Evolutionary conservation across 768 basidiomycete genomes (phyloP), one percentile per base, ranked within the genome.

Genomic region (Pleurotus tuber-regium): DNA sequence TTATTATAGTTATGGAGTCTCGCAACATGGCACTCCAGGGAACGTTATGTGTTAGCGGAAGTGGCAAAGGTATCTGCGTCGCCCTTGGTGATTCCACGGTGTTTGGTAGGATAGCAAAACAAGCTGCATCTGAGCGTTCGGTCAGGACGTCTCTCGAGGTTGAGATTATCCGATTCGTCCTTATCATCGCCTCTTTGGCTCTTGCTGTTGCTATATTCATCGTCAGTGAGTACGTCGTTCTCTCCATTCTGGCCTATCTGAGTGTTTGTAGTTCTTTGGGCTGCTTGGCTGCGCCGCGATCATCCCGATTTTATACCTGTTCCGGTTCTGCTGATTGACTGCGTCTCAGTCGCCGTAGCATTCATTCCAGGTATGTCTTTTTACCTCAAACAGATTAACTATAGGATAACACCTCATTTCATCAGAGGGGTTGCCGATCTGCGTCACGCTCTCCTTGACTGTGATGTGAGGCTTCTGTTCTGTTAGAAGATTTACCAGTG

Each of bases 11-110:
- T 16, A 54, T 60, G 33, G 61, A 77, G 69, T 75, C 82, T 4
- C 77, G 76, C 54, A 85, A 85, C 61, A 75, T 84, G 47, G 82
- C 78, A 7, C 67, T 86, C 2, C 79, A 82, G 56, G 78, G 78
- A 10, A 79, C 79, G 2, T 74, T 77, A 40, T 78, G 77, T 52
- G 69, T 74, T n/a, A 71, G 64, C 51, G 77, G 78, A 25, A 75
- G 69, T n/a, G 77, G 77, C 8, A 48, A 65, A 1, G 79, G 79
- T 1, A 57, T 80, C 31, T 74, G 75, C 33, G 69, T 80, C 49
- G 75, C 73, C 33, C 75, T 72, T 1, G 79, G 79, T 6, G 78
- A 80, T 54, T 66, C 62, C 33, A 77, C 79, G 11, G 71, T 80
- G 42, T 79, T 80, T 55, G 76, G 69, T 4, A 59, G 72, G 30